Base-by-base conservation (phyloP, 108 stramenopile species). In the Fistulifera solaris region DNA sequence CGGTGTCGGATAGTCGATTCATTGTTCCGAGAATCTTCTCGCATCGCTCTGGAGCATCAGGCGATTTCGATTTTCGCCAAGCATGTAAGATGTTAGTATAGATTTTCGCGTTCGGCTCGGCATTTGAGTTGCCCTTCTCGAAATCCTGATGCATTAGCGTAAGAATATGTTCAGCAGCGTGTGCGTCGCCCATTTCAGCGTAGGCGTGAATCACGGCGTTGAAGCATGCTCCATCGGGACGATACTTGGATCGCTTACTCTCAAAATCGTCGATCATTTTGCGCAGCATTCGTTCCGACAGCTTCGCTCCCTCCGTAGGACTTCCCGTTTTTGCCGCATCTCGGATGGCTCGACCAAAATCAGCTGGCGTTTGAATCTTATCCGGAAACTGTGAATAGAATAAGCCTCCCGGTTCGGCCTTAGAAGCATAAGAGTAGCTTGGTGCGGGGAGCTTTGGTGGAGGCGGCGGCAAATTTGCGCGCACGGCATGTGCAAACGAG, bases 1-100 rank as follows among this genome's bases (percentile, higher is more conserved):
- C 42, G 21, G 43, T 44, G 23, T 57, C 56, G 41, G 17, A n/a
- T 1, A 57, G 42, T n/a, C 26, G 42, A 26, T 57, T 39, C 56
- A 57, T 57, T 25, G 40, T 27, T 13, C 27, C 28, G n/a, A 57
- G 56, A 45, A 57, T 38, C 11, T 42, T 18, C 35, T 57, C 56
- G 18, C 56, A 57, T 2, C 63, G 57, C 28, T 75, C 73, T 0
- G 68, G 63, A 0, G 73, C 63, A 1, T 25, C 46, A 15, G 60
- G 61, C 40, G 61, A 63, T 5, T 56, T 51, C 6, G 66, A 67
- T 28, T 61, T 60, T 41, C 56, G 58, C 73, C 73, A 75, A 7
- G 73, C 73, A 46, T 65, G 67, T 22, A 75, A 31, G 1, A 69
- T 61, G 21, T 18, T 57, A 12, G 56, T 57, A 15, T 40, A 57